Evolutionary conservation across 1,139 yeast genomes (phyloP).

Genomic region (Zygosaccharomyces sapae): DNA sequence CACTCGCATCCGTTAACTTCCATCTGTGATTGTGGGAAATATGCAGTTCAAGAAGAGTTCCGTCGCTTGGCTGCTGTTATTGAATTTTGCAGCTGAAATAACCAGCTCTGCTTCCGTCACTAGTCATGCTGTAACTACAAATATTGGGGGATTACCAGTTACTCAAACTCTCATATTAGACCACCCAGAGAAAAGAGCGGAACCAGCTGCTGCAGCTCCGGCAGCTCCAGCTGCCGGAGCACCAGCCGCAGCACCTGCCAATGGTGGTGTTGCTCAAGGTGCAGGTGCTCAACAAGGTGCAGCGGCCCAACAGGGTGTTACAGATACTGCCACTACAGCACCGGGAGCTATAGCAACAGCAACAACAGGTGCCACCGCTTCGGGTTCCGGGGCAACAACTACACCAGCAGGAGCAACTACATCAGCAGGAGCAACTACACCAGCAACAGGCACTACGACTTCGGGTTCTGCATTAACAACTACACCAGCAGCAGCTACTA

Average conservation of each 20-base stretch:
- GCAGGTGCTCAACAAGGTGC: neutral
- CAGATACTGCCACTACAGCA: slow-evolving; percentile 5
- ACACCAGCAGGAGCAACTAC: slow-evolving; percentile 16
- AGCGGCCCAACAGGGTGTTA: neutral
- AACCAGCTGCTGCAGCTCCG: neutral
- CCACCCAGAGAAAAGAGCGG: slow-evolving; percentile 7
- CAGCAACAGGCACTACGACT: slow-evolving; percentile 15
- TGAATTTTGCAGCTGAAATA: slow-evolving; percentile 6
- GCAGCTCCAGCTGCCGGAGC: slow-evolving; percentile 1
- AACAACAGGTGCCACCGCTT: neutral
- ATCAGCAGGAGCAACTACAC: slow-evolving; percentile 14
- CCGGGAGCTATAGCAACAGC: neutral
- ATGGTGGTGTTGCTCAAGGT: neutral
- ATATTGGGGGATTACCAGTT: slow-evolving; percentile 24
- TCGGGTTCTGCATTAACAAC: slow-evolving; percentile 13
- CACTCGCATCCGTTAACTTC: neutral
- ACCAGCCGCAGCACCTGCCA: neutral
- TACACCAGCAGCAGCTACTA: slow-evolving; percentile 14
- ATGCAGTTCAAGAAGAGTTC: slow-evolving; percentile 6
- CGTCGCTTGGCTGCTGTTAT: slow-evolving; percentile 10
- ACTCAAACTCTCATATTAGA: slow-evolving; percentile 22
- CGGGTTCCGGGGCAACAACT: slow-evolving; percentile 14
- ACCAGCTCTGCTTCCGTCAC: slow-evolving; percentile 16
- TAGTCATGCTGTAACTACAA: slow-evolving; percentile 34
- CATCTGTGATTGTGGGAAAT: neutral